Evolutionary conservation across 176 grass and related monocot genomes (phyloP).

Genomic region (Musa itinerans): DNA sequence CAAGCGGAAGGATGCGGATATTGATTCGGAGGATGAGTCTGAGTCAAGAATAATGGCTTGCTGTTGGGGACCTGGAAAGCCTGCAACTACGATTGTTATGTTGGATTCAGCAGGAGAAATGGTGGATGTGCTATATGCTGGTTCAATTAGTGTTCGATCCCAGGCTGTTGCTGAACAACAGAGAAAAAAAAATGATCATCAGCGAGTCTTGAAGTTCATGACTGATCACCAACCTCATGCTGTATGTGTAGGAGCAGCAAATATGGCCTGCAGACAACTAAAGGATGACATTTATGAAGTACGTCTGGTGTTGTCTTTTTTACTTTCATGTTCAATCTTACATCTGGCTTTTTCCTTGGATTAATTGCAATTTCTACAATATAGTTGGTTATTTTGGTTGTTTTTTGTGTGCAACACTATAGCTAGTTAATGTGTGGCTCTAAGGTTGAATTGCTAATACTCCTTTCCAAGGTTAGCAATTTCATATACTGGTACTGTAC

Average conservation of each 20-base stretch:
- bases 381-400: neutral
- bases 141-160: slow-evolving; percentile 74
- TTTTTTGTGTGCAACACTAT: too few relatives aligned
- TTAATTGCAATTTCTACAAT: neutral
- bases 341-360: neutral
- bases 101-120: slow-evolving; percentile 86
- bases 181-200: slow-evolving; percentile 85
- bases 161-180: slow-evolving; percentile 78
- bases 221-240: slow-evolving; percentile 78
- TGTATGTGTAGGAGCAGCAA: slow-evolving; percentile 84
- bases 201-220: slow-evolving; percentile 84
- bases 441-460: too few relatives aligned
- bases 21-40: slow-evolving; percentile 60
- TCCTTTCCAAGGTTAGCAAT: too few relatives aligned
- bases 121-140: slow-evolving; percentile 89
- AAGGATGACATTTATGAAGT: slow-evolving; percentile 99
- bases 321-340: neutral
- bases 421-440: too few relatives aligned
- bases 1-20: slow-evolving; percentile 54
- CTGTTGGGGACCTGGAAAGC: slow-evolving; percentile 96
- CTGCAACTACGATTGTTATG: slow-evolving; percentile 89
- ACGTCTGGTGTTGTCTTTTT: neutral
- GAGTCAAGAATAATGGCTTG: slow-evolving; percentile 89
- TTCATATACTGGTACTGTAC: too few relatives aligned
- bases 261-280: slow-evolving; percentile 76